Evolutionary conservation across 2,329 filamentous ascomycete genomes (phyloP).

Genomic region (Botrytis deweyae): DNA sequence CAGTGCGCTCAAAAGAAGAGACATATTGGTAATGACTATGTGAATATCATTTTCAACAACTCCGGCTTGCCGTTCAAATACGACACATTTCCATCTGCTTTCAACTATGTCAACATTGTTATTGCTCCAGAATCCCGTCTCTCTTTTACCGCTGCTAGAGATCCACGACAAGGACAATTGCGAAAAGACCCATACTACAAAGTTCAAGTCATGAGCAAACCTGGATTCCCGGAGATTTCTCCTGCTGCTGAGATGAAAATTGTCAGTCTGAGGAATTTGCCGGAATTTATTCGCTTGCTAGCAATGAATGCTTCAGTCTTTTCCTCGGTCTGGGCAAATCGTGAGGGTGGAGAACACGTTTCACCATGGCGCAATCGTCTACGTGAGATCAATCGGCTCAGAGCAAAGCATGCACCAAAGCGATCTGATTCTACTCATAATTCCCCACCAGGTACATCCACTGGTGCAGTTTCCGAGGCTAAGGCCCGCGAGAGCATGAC

Average conservation of each 20-base stretch:
- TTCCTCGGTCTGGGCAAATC: slow-evolving; percentile 81
- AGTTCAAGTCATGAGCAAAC: slow-evolving; percentile 84
- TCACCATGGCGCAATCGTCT: slow-evolving; percentile 88
- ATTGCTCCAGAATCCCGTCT: slow-evolving; percentile 83
- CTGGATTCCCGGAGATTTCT: slow-evolving; percentile 88
- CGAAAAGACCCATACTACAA: slow-evolving; percentile 66
- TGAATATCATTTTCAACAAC: slow-evolving; percentile 98
- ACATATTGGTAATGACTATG: slow-evolving; percentile 96
- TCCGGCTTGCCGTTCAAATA: slow-evolving; percentile 87
- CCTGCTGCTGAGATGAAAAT: slow-evolving; percentile 88
- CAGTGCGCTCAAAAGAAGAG: slow-evolving; percentile 82
- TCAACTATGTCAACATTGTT: slow-evolving; percentile 97
- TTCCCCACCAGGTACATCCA: slow-evolving; percentile 40
- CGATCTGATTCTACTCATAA: slow-evolving; percentile 35
- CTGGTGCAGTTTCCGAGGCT: slow-evolving; percentile 30
- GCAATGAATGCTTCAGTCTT: slow-evolving; percentile 94
- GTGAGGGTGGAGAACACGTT: slow-evolving; percentile 75
- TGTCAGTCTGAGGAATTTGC: slow-evolving; percentile 77
- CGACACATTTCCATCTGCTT: slow-evolving; percentile 88
- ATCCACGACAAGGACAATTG: slow-evolving; percentile 42
- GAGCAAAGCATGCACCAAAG: slow-evolving; percentile 63
- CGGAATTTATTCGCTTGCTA: slow-evolving; percentile 81
- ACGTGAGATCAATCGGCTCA: slow-evolving; percentile 77
- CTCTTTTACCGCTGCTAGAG: slow-evolving; percentile 67
- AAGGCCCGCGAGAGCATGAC: slow-evolving; percentile 59